Base-by-base conservation (phyloP, 352 stramenopile genomes). In the Phytophthora macrochlamydospora region DNA sequence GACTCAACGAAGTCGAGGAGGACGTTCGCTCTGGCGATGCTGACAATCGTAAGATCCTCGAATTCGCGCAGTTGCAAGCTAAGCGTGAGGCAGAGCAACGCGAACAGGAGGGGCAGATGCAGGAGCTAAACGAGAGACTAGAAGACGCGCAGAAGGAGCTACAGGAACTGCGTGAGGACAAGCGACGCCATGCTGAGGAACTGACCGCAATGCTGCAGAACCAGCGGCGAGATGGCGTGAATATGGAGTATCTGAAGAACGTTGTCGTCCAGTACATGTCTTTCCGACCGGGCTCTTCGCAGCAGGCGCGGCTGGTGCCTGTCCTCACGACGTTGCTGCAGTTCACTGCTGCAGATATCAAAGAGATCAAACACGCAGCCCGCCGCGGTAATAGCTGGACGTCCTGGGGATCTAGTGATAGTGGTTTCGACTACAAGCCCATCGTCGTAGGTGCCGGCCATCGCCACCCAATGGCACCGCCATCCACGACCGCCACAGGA, bases 211-310 rank as follows among this genome's bases (percentile, higher is more conserved):
- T 95, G 60, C 83, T 93, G 69, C 86, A 93, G 59, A 91, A 81
- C 13, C 86, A 95, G 55, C 83, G 87, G 5, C 85, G 89, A 38
- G 88, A 94, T 24, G 88, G 88, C 32, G 87, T 97, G 32, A 95
- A 97, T 67, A 92, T 97, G 87, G 88, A 96, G 56, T 97, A 97
- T 66, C 71, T 97, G 33, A 97, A 97, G 66, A 97, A 97, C 55
- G 87, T 97, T 14, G 87, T 97, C 28, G 85, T 97, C 28, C 89
- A 95, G 79, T 97, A 92, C 71, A 94, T 97, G 86, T 92, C 85
- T 14, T 94, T 97, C 70, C 86, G 80, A 11, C 83, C 84, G 0
- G 87, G 87, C 3, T 95, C 89, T 35, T 92, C 81, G 38, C 81
- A 97, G 67, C 89, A 94, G 60, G 56, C 67, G 12, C 83, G 87